These are phyloP conservation scores for Volutella citrinella DNA, from an alignment of 2,329 filamentous ascomycete species.

Conservation along the genomic window DNA sequence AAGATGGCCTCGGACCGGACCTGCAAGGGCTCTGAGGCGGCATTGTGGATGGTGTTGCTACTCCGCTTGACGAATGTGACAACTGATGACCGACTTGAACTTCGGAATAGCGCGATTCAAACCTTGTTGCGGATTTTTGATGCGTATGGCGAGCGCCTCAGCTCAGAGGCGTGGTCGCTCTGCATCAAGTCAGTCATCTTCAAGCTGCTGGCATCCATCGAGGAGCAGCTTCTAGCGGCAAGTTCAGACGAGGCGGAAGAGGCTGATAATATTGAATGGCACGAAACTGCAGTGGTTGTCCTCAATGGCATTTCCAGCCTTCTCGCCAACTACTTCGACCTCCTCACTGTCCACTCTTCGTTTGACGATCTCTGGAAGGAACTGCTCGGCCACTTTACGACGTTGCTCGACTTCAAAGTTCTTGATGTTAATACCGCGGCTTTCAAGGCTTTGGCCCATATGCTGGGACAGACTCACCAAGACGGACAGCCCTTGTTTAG, in stretches of 20 bases:
- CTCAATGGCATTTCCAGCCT: constrained; percentile 70
- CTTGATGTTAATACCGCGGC: constrained; percentile 71
- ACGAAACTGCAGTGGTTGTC: constrained; percentile 72
- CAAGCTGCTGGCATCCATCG: constrained; percentile 69
- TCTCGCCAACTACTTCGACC: constrained; percentile 72
- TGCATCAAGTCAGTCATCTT: constrained; percentile 81
- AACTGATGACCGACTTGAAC: constrained; percentile 67
- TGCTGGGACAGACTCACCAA: constrained; percentile 52
- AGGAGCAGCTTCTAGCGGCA: constrained; percentile 47
- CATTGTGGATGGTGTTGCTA: constrained; percentile 76
- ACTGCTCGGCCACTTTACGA: constrained; percentile 66
- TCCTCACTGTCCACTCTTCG: constrained; percentile 61
- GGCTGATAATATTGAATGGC: constrained; percentile 57
- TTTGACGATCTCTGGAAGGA: constrained; percentile 76
- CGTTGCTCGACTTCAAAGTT: constrained; percentile 58
- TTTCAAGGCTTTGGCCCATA: constrained; percentile 64
- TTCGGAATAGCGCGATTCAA: constrained; percentile 85
- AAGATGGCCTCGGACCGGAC: constrained; percentile 58
- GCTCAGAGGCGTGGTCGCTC: constrained; percentile 75
- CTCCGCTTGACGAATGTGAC: constrained; percentile 69
- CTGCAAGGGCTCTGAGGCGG: constrained; percentile 61
- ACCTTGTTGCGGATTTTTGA: constrained; percentile 90
- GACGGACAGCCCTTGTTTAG: constrained; percentile 43
- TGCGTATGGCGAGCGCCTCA: constrained; percentile 79
- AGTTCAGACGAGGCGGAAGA: constrained; percentile 37